A percentile compares a stretch with the other conserved stretches of the same genome.
Evolutionary conservation across 2,329 filamentous ascomycete species (phyloP).

Genomic region (Amauroascus niger): DNA sequence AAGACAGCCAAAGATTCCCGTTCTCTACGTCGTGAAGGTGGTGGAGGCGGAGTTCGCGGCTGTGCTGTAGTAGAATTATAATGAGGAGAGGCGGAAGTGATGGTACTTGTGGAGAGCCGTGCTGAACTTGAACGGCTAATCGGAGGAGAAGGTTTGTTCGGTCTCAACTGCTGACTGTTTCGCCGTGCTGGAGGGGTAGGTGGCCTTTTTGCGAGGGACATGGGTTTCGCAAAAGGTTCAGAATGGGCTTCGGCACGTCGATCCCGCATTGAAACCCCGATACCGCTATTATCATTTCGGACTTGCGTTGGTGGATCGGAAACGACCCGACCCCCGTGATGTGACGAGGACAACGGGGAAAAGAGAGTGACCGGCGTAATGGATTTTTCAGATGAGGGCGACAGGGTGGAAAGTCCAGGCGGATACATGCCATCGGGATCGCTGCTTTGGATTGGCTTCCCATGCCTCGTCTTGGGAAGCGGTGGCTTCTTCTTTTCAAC

Average conservation of each 20-base stretch:
- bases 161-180: constrained; percentile 39
- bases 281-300: not conserved
- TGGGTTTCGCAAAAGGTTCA: constrained; percentile 9
- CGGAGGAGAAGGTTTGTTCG: constrained; percentile 26
- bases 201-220: constrained; percentile 34
- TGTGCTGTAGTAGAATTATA: constrained; percentile 18
- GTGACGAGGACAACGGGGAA: not conserved
- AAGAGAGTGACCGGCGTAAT: not conserved
- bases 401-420: not conserved
- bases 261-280: not conserved
- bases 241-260: constrained; percentile 5
- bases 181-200: constrained; percentile 43
- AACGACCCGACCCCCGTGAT: not conserved
- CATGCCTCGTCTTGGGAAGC: constrained; percentile 67
- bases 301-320: constrained; percentile 1
- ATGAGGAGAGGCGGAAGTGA: constrained; percentile 35
- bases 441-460: constrained; percentile 44
- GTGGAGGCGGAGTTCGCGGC: constrained; percentile 7
- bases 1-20: constrained; percentile 6
- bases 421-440: constrained; percentile 12
- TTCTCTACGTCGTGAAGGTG: constrained; percentile 10
- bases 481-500: constrained; percentile 55
- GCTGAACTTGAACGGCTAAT: constrained; percentile 26
- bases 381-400: not conserved
- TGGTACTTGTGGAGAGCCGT: constrained; percentile 37